These are phyloP conservation scores for Kodamaea kakaduensis DNA, from an alignment of 805 yeast species.

Conservation along the genomic window DNA sequence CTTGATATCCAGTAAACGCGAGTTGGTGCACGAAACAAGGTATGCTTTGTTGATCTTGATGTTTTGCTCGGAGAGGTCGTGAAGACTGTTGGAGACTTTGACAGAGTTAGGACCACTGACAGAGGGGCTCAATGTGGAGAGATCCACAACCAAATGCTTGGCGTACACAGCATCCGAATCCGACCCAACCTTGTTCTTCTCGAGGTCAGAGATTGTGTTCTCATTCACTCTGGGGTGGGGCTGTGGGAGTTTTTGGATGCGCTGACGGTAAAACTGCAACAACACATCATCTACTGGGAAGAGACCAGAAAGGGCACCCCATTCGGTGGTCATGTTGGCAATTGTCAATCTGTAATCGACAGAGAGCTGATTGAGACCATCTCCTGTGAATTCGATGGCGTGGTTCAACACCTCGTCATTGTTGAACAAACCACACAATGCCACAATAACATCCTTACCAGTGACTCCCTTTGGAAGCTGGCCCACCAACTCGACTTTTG, in stretches of 20 bases:
- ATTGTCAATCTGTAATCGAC: slow-evolving; percentile 86
- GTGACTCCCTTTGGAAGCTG: slow-evolving; percentile 80
- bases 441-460: slow-evolving; percentile 96
- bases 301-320: slow-evolving; percentile 97
- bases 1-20: slow-evolving; percentile 85
- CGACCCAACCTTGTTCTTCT: slow-evolving; percentile 43
- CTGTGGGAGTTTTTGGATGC: slow-evolving; percentile 57
- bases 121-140: slow-evolving; percentile 77
- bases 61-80: slow-evolving; percentile 67
- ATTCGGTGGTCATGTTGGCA: slow-evolving; percentile 97
- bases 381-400: slow-evolving; percentile 91
- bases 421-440: slow-evolving; percentile 90
- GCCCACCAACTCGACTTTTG: slow-evolving; percentile 83
- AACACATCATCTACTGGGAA: slow-evolving; percentile 91
- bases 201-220: slow-evolving; percentile 51
- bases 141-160: slow-evolving; percentile 78
- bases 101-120: slow-evolving; percentile 98
- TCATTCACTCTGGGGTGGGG: slow-evolving; percentile 81
- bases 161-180: slow-evolving; percentile 85
- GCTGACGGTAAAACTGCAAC: slow-evolving; percentile 63
- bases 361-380: slow-evolving; percentile 62
- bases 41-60: slow-evolving; percentile 89
- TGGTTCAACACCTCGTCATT: slow-evolving; percentile 90
- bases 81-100: slow-evolving; percentile 76
- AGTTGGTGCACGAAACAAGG: slow-evolving; percentile 96